These are phyloP conservation scores for Xerocomus nothofagi DNA, from an alignment of 1,284 basidiomycete genomes.

Conservation along the genomic window DNA sequence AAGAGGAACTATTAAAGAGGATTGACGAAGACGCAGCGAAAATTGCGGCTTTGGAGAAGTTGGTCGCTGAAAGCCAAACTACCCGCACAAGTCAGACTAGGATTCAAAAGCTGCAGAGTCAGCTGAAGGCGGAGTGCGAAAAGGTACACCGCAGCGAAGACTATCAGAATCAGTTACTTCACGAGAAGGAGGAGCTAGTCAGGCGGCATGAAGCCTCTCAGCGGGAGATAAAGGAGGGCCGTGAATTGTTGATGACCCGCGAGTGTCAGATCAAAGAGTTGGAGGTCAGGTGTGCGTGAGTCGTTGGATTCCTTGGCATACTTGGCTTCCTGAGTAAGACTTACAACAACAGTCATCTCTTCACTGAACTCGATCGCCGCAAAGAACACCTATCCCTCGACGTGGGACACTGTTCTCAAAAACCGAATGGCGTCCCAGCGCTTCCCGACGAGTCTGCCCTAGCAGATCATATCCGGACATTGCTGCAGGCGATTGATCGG, in stretches of 20 bases:
- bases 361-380: conserved; percentile 20
- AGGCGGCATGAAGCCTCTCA: conserved; percentile 14
- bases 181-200: conserved; percentile 30
- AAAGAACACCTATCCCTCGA: conserved; percentile 2
- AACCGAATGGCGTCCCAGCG: background rate
- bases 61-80: conserved; percentile 41
- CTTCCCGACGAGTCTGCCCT: conserved; percentile 38
- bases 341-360: conserved; percentile 20
- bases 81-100: conserved; percentile 39
- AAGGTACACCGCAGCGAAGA: conserved; percentile 41
- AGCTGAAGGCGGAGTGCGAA: conserved; percentile 44
- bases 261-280: conserved; percentile 27
- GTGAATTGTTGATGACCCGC: conserved; percentile 13
- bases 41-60: conserved; percentile 50
- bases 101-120: conserved; percentile 41
- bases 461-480: conserved; percentile 47
- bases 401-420: conserved; percentile 1
- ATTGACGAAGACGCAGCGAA: conserved; percentile 69
- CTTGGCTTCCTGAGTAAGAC: background rate
- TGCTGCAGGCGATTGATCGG: conserved; percentile 63
- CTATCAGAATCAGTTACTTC: conserved; percentile 29
- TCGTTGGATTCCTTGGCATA: background rate
- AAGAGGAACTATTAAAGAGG: conserved; percentile 55
- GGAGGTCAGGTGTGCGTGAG: conserved; percentile 25
- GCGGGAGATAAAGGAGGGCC: conserved; percentile 15